Evolutionary conservation across 1,284 basidiomycete genomes (phyloP), one percentile per base, ranked within the genome.

Genomic region (Ustilago loliicola): DNA sequence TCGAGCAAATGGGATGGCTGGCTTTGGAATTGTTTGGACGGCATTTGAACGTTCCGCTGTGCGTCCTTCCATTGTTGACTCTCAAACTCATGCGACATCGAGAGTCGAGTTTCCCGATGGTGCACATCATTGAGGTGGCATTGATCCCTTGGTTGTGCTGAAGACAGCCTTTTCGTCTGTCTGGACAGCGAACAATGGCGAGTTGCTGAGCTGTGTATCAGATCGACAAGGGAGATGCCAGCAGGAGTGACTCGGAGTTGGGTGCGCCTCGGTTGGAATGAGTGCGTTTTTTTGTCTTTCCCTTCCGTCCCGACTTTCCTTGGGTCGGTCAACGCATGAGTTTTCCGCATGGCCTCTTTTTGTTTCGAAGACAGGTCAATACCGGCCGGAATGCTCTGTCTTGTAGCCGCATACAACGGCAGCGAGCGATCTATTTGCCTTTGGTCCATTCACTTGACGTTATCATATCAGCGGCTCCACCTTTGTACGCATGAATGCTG

Each of bases 291-390:
- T 25, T 29, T 25, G 48, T 27, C 23, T 8, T 1, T 25, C 27
- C 25, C 48, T 50, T 50, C 48, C 48, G 48, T 50, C 48, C 48
- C 48, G 48, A 50, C 48, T 27, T 27, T 50, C 42, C 19, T 27
- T 50, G n/a, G 6, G 25, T 30, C 48, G 48, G 21, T 21, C 42
- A 45, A 45, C 42, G 21, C 21, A 11, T 21, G 42, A 21, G 42
- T 45, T 45, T 45, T 6, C 42, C 42, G 42, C 21, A 17, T 23
- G 42, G 21, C 11, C n/a, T 10, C 42, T 17, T 21, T 45, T 40
- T 40, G 13, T 17, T 17, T 40, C 17, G 15, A 40, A 19, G 38
- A 15, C 21, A 19, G 21, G 6, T 48, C 25, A 29, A 10, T 27
- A 50, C 25, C 23, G 48, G 25, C 48, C 48, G 27, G 48, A 21